Conservation (phyloP, 352 stramenopile genomes). For the Aphanomyces cochlioides region DNA sequence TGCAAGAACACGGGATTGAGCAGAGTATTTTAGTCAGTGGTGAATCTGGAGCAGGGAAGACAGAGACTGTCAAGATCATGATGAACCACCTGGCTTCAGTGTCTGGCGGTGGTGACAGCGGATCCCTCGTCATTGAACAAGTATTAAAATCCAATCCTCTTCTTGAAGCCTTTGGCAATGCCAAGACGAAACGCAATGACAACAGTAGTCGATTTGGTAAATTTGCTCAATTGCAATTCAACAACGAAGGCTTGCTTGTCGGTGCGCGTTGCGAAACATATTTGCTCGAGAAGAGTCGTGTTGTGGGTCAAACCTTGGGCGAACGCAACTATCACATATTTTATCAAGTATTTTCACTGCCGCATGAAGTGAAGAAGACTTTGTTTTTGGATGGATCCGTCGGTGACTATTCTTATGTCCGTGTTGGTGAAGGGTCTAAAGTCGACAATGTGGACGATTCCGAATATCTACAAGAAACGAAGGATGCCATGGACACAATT, state of each 20-base stretch:
- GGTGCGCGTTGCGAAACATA: slow-evolving; percentile 87
- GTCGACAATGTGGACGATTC: slow-evolving; percentile 63
- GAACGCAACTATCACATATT: slow-evolving; percentile 99
- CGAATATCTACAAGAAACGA: slow-evolving; percentile 75
- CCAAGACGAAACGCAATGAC: slow-evolving; percentile 82
- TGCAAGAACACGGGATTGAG: slow-evolving; percentile 70
- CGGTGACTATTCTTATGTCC: slow-evolving; percentile 77
- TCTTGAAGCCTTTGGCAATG: slow-evolving; percentile 74
- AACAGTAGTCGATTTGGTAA: slow-evolving; percentile 80
- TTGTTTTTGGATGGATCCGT: slow-evolving; percentile 59
- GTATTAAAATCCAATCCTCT: slow-evolving; percentile 80
- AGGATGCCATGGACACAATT: slow-evolving; percentile 41
- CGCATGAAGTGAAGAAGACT: slow-evolving; percentile 42
- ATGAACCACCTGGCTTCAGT: slow-evolving; percentile 80
- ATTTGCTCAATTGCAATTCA: slow-evolving; percentile 77
- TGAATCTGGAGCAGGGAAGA: slow-evolving; percentile 70
- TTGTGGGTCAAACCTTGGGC: slow-evolving; percentile 84
- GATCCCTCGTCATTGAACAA: slow-evolving; percentile 73
- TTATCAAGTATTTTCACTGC: slow-evolving; percentile 90
- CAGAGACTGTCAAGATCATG: slow-evolving; percentile 89
- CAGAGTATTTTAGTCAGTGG: slow-evolving; percentile 77
- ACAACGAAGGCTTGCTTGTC: slow-evolving; percentile 55
- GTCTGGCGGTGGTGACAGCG: slow-evolving; percentile 57
- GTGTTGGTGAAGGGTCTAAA: slow-evolving; percentile 47
- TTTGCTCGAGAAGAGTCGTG: slow-evolving; percentile 95